Percentiles rank a stretch among this genome's conserved stretches.
phyloP scores from a whole-genome alignment of 1,284 basidiomycete genomes.

The Malassezia cuniculi region DNA sequence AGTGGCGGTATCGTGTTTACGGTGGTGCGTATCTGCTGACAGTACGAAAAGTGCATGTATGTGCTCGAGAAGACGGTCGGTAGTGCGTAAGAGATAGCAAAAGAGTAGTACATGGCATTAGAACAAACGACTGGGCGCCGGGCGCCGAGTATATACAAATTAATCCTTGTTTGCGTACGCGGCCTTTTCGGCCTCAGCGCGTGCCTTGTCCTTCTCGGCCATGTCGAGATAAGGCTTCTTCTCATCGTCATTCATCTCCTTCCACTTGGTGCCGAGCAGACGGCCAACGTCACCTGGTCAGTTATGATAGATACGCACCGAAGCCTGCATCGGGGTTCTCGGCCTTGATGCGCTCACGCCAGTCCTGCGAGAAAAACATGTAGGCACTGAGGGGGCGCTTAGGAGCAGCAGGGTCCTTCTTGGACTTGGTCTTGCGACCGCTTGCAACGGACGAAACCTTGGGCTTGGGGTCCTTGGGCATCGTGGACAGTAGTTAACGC shows the following conservation, averaged over 20 bases:
- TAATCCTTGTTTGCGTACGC: slow-evolving; percentile 53
- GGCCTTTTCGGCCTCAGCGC: slow-evolving; percentile 68
- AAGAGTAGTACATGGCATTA: too few relatives aligned
- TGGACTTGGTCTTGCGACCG: slow-evolving; percentile 32
- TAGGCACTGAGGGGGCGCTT: slow-evolving; percentile 86
- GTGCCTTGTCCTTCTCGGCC: slow-evolving; percentile 70
- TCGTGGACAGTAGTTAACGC: slow-evolving; percentile 3
- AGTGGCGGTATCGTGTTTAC: slow-evolving; percentile 92
- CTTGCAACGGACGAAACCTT: slow-evolving; percentile 25
- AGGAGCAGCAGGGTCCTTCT: slow-evolving; percentile 61
- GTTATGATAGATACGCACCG: slow-evolving; percentile 49
- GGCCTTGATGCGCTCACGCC: slow-evolving; percentile 81
- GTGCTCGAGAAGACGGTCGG: slow-evolving; percentile 8
- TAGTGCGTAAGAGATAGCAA: slow-evolving; percentile 1
- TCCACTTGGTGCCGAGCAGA: slow-evolving; percentile 77
- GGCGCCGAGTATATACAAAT: too few relatives aligned
- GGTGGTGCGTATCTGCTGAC: slow-evolving; percentile 53
- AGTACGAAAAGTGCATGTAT: slow-evolving; percentile 14
- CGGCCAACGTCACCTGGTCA: slow-evolving; percentile 64
- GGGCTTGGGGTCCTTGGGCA: slow-evolving; percentile 37
- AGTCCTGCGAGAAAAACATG: slow-evolving; percentile 97
- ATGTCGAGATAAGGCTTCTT: slow-evolving; percentile 87
- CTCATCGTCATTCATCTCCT: slow-evolving; percentile 67
- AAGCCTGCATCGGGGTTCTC: slow-evolving; percentile 91
- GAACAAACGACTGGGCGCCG: too few relatives aligned